These are phyloP conservation scores for Thalassiosira tumida DNA, from an alignment of 352 stramenopile genomes.

Conservation along the genomic window DNA sequence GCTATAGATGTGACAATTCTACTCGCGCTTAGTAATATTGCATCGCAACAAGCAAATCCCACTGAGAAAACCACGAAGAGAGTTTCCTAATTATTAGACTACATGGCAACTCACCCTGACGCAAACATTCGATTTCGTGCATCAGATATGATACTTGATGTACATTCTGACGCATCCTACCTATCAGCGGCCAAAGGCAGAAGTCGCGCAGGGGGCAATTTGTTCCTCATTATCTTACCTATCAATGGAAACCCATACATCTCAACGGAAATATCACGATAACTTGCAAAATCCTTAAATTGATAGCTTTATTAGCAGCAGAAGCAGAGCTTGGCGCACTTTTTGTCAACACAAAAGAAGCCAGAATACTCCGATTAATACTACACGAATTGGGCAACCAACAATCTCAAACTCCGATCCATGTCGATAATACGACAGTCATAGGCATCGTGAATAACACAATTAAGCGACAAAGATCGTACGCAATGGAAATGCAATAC, in stretches of 20 bases:
- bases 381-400: slow-evolving; percentile 13
- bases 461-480: slow-evolving; percentile 2
- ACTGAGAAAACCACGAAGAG: slow-evolving; percentile 45
- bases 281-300: slow-evolving; percentile 41
- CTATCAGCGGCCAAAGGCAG: slow-evolving; percentile 47
- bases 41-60: slow-evolving; percentile 14
- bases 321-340: slow-evolving; percentile 32
- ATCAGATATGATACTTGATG: slow-evolving; percentile 74
- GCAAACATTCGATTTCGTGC: slow-evolving; percentile 59
- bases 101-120: slow-evolving; percentile 73
- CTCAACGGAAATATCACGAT: slow-evolving; percentile 24
- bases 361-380: neutral
- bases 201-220: slow-evolving; percentile 52
- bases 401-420: slow-evolving; percentile 24
- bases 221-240: slow-evolving; percentile 42
- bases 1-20: neutral
- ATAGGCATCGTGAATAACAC: slow-evolving; percentile 8
- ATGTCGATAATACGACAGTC: neutral
- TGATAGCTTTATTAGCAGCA: slow-evolving; percentile 35
- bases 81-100: slow-evolving; percentile 67
- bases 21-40: neutral
- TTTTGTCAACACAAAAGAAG: slow-evolving; percentile 40
- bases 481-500: slow-evolving; percentile 16
- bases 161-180: slow-evolving; percentile 66
- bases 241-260: slow-evolving; percentile 7